Evolutionary conservation across 2,329 filamentous ascomycete genomes (phyloP).

Genomic region (Claviceps purpurea): DNA sequence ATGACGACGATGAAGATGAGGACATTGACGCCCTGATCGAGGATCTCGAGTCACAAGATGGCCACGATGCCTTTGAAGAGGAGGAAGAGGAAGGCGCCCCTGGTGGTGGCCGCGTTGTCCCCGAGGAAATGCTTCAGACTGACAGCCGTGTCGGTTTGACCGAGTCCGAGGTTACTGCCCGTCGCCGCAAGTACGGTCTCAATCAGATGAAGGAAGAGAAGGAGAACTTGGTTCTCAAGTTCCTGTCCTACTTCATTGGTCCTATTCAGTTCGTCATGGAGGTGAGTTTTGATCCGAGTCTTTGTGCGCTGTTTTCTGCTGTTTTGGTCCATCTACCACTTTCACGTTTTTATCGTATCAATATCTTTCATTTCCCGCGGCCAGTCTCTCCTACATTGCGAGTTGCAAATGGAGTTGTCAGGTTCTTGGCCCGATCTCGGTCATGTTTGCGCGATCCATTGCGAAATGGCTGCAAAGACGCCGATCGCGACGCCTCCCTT

Average conservation of each 20-base stretch:
- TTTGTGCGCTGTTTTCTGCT: not conserved
- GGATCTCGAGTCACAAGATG: conserved; percentile 73
- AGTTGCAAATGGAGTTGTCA: not conserved
- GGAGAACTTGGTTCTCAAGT: conserved; percentile 74
- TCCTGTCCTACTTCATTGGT: conserved; percentile 69
- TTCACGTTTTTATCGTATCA: not conserved
- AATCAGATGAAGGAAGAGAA: conserved; percentile 91
- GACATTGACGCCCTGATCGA: conserved; percentile 80
- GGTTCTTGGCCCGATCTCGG: not conserved
- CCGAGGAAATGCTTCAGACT: conserved; percentile 67
- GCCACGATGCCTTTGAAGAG: conserved; percentile 49
- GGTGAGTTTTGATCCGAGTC: conserved; percentile 31
- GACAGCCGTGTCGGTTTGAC: conserved; percentile 61
- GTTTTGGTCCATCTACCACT: not conserved
- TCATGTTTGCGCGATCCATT: not conserved
- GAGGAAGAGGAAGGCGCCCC: conserved; percentile 37
- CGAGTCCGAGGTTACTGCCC: conserved; percentile 49
- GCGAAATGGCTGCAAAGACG: not conserved
- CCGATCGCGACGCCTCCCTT: not conserved
- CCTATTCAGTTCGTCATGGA: conserved; percentile 94
- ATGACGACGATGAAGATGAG: conserved; percentile 61
- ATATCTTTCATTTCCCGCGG: no score
- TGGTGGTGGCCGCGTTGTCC: conserved; percentile 46
- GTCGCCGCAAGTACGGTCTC: conserved; percentile 61
- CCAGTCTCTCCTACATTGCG: not conserved